Evolutionary conservation across 495 filamentous ascomycete genomes (phyloP).

Genomic region (Podospora conica): DNA sequence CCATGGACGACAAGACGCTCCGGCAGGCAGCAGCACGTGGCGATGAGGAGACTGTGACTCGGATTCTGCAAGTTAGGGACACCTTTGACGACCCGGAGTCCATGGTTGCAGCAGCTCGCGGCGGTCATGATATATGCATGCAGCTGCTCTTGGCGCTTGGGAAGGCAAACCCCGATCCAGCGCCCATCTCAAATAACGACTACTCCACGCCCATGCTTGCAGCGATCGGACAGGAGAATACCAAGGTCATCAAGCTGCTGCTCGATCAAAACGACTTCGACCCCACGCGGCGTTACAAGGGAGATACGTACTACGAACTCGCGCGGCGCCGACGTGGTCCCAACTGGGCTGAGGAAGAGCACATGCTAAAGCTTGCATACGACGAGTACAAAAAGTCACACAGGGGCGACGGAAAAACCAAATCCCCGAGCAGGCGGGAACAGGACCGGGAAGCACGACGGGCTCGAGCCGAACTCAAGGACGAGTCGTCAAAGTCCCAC

Average conservation of each 20-base stretch:
- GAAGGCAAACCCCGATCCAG: conserved; percentile 70
- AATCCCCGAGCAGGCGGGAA: conserved; percentile 51
- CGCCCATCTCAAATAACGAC: conserved; percentile 49
- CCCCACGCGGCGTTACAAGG: conserved; percentile 63
- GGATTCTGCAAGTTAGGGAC: conserved; percentile 72
- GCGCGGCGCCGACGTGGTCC: conserved; percentile 75
- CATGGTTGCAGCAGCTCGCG: conserved; percentile 84
- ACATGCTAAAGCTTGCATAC: conserved; percentile 73
- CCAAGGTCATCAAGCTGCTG: conserved; percentile 72
- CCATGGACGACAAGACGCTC: conserved; percentile 62
- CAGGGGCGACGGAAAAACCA: conserved; percentile 36
- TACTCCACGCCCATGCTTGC: conserved; percentile 87
- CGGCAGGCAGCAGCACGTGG: conserved; percentile 75
- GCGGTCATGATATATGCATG: conserved; percentile 81
- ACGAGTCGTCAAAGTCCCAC: conserved; percentile 32
- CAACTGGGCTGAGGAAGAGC: conserved; percentile 82
- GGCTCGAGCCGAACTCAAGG: conserved; percentile 42
- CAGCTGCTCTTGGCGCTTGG: conserved; percentile 80
- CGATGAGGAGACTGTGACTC: conserved; percentile 70
- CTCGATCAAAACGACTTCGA: conserved; percentile 73
- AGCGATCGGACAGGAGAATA: conserved; percentile 85
- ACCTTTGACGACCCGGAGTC: conserved; percentile 68
- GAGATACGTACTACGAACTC: conserved; percentile 76
- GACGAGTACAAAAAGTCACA: conserved; percentile 54
- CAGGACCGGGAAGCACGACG: conserved; percentile 50